Conservation (phyloP, 2,329 filamentous ascomycete genomes). For the Alternaria sp. region DNA sequence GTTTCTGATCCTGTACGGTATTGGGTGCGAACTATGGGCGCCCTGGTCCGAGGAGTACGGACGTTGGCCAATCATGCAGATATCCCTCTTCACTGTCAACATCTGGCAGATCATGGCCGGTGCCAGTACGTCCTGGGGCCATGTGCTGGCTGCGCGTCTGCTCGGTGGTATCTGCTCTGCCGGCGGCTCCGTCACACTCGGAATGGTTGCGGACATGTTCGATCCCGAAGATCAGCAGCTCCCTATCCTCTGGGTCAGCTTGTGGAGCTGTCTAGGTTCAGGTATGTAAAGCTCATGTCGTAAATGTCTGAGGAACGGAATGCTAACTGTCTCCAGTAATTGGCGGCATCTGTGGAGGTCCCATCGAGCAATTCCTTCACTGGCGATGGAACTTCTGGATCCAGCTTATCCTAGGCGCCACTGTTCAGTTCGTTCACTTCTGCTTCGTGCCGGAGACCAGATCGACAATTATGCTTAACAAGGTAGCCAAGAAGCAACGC, state of each 20-base stretch:
- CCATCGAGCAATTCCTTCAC: conserved; percentile 68
- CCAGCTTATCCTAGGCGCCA: conserved; percentile 77
- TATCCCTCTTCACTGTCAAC: conserved; percentile 75
- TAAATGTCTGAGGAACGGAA: background rate
- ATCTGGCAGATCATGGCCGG: conserved; percentile 66
- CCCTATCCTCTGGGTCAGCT: conserved; percentile 65
- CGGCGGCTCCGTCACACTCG: conserved; percentile 68
- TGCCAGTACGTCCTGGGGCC: conserved; percentile 67
- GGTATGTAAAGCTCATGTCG: conserved; percentile 50
- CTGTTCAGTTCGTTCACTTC: conserved; percentile 71
- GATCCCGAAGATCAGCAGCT: conserved; percentile 68
- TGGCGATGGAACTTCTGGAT: conserved; percentile 86
- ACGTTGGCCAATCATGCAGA: conserved; percentile 75
- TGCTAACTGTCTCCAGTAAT: conserved; percentile 66
- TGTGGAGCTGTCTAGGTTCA: conserved; percentile 68
- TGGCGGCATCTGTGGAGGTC: conserved; percentile 80
- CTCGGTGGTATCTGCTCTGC: conserved; percentile 56
- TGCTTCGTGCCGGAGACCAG: conserved; percentile 77
- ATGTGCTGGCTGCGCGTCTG: conserved; percentile 66
- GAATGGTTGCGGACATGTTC: conserved; percentile 69
- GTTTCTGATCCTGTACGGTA: conserved; percentile 79
- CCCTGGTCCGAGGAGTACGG: conserved; percentile 81
- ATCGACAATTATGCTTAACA: conserved; percentile 76
- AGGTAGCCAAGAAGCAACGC: conserved; percentile 75
- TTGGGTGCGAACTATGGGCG: conserved; percentile 86